phyloP scores from a whole-genome alignment of 2,329 filamentous ascomycete genomes.

The Onygenales sp. region DNA sequence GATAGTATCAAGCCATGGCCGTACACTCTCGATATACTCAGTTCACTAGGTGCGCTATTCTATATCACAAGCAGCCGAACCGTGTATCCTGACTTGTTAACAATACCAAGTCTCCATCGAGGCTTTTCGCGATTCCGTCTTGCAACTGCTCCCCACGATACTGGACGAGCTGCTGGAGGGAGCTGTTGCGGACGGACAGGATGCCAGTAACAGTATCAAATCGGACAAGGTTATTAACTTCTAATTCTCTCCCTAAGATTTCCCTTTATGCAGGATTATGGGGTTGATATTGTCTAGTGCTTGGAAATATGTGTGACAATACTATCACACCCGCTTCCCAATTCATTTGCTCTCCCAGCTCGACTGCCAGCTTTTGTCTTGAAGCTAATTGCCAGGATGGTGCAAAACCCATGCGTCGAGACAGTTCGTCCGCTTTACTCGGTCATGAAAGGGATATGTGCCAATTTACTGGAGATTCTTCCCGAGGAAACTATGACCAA shows the following conservation, averaged over 20 bases:
- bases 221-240: no score
- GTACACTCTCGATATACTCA: constrained; percentile 41
- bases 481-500: constrained; percentile 24
- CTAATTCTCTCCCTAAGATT: no score
- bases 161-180: constrained; percentile 27
- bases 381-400: constrained; percentile 20
- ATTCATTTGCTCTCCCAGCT: constrained; percentile 21
- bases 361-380: constrained; percentile 24
- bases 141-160: constrained; percentile 23
- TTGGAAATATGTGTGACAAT: constrained; percentile 22
- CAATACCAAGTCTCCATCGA: constrained; percentile 17
- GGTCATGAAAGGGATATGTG: constrained; percentile 22
- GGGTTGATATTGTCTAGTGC: constrained; percentile 15
- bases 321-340: constrained; percentile 25
- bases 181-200: constrained; percentile 12
- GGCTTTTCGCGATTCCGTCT: constrained; percentile 22
- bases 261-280: no score
- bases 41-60: constrained; percentile 36
- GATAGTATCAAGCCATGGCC: constrained; percentile 43
- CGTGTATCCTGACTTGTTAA: constrained; percentile 6
- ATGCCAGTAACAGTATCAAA: no score
- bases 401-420: constrained; percentile 21
- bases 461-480: constrained; percentile 19
- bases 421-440: constrained; percentile 25
- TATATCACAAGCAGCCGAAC: neutral